phyloP scores from a whole-genome alignment of 495 filamentous ascomycete genomes.

The Parathielavia appendiculata region DNA sequence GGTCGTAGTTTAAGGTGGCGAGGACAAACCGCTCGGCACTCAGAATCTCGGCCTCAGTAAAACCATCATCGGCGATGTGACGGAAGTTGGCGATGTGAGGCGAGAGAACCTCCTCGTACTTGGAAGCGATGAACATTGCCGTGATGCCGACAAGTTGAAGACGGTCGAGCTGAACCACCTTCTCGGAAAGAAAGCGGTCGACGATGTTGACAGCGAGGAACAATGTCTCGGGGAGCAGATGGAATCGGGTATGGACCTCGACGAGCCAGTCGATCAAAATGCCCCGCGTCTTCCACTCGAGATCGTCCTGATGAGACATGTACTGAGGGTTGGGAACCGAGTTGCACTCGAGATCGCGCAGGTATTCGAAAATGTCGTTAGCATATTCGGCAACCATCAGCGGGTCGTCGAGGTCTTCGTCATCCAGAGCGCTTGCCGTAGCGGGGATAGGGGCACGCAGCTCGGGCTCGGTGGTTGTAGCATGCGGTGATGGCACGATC shows the following conservation, averaged over 20 bases:
- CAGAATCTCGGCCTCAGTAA: constrained; percentile 93
- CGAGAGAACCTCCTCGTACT: constrained; percentile 96
- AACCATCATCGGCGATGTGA: constrained; percentile 94
- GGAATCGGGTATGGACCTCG: constrained; percentile 95
- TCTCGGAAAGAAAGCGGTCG: constrained; percentile 89
- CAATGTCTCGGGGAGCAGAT: constrained; percentile 92
- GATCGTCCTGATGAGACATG: constrained; percentile 85
- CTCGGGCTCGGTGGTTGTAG: not conserved
- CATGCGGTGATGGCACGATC: constrained; percentile 1
- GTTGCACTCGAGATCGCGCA: constrained; percentile 75
- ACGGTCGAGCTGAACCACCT: constrained; percentile 90
- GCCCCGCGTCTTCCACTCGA: constrained; percentile 98
- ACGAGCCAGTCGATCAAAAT: constrained; percentile 98
- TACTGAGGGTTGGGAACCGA: constrained; percentile 88
- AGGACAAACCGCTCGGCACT: constrained; percentile 93
- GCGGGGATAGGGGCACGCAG: constrained; percentile 38
- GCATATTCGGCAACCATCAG: constrained; percentile 98
- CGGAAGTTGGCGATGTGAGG: constrained; percentile 96
- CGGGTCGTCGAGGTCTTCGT: constrained; percentile 85
- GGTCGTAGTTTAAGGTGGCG: constrained; percentile 85
- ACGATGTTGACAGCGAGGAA: constrained; percentile 98
- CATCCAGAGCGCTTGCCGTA: constrained; percentile 65
- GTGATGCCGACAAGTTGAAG: constrained; percentile 95
- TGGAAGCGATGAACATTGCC: constrained; percentile 98
- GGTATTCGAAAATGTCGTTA: constrained; percentile 94